phyloP scores from a whole-genome alignment of 164 flowering plant species.

The Liriodendron chinense region DNA sequence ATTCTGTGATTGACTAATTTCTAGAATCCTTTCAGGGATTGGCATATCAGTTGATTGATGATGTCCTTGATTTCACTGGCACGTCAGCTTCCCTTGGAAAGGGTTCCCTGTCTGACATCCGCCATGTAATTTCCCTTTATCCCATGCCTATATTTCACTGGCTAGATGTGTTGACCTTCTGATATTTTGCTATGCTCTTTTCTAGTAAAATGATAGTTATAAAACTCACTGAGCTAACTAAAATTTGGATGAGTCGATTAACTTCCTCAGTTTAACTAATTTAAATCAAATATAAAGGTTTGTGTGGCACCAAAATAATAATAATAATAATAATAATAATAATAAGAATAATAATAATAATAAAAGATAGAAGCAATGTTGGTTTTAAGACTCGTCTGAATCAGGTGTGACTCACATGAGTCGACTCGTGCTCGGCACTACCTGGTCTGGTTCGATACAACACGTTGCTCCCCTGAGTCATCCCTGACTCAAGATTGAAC shows the following conservation, averaged over 20 bases:
- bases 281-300: too few species aligned
- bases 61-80: constrained; percentile 93
- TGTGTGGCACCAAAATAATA: too few species aligned
- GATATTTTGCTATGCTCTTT: background rate
- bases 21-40: constrained; percentile 60
- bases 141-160: background rate
- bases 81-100: constrained; percentile 96
- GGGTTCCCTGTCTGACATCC: constrained; percentile 90
- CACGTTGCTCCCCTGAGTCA: too few species aligned
- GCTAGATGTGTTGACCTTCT: background rate
- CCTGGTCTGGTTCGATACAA: too few species aligned
- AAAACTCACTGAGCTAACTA: background rate
- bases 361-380: too few species aligned
- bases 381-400: too few species aligned
- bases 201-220: too few species aligned
- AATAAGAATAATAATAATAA: too few species aligned
- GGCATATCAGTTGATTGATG: constrained; percentile 93
- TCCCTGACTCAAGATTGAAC: too few species aligned
- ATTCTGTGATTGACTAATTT: background rate
- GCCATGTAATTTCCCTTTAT: constrained; percentile 53
- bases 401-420: too few species aligned
- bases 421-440: too few species aligned
- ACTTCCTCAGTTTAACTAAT: background rate
- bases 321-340: too few species aligned
- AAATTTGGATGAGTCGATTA: background rate